These are phyloP conservation scores for Aspergillus novoparasiticus DNA, from an alignment of 2,329 filamentous ascomycete species.

Conservation along the genomic window DNA sequence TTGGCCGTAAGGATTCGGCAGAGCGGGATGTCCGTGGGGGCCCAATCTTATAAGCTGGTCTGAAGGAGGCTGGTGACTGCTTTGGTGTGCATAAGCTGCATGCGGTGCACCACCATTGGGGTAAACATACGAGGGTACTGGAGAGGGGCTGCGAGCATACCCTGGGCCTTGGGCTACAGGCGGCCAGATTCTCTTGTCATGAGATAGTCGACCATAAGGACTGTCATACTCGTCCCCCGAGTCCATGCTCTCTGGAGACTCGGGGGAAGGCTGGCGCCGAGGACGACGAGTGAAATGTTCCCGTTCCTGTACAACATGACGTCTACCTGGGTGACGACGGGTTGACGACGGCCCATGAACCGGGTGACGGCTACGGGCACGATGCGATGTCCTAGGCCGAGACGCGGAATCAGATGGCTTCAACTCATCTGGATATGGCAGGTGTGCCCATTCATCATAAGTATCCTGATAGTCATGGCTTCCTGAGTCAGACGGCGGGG, in stretches of 20 bases:
- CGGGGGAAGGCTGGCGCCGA: slow-evolving; percentile 51
- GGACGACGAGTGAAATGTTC: slow-evolving; percentile 40
- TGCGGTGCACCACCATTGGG: slow-evolving; percentile 31
- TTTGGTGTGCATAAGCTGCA: slow-evolving; percentile 29
- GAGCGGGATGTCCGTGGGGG: slow-evolving; percentile 27
- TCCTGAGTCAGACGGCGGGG: slow-evolving; percentile 41
- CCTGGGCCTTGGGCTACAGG: slow-evolving; percentile 31
- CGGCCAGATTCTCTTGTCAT: slow-evolving; percentile 38
- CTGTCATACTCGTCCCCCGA: slow-evolving; percentile 63
- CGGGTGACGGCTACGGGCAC: slow-evolving; percentile 39
- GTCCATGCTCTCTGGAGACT: slow-evolving; percentile 65
- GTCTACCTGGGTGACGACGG: slow-evolving; percentile 41
- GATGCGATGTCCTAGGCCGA: slow-evolving; percentile 43
- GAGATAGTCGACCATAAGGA: slow-evolving; percentile 46
- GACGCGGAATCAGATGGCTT: slow-evolving; percentile 52
- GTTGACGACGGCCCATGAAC: slow-evolving; percentile 40
- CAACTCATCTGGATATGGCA: slow-evolving; percentile 49
- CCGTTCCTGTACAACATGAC: slow-evolving; percentile 40
- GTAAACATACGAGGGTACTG: slow-evolving; percentile 42
- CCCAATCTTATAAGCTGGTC: slow-evolving; percentile 38
- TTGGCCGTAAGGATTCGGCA: slow-evolving; percentile 29
- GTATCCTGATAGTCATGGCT: slow-evolving; percentile 44
- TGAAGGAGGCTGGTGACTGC: slow-evolving; percentile 29
- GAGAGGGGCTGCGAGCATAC: slow-evolving; percentile 46
- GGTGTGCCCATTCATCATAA: slow-evolving; percentile 43